Base-by-base conservation (phyloP, 176 grass and related monocot genomes). In the Cocos nucifera region DNA sequence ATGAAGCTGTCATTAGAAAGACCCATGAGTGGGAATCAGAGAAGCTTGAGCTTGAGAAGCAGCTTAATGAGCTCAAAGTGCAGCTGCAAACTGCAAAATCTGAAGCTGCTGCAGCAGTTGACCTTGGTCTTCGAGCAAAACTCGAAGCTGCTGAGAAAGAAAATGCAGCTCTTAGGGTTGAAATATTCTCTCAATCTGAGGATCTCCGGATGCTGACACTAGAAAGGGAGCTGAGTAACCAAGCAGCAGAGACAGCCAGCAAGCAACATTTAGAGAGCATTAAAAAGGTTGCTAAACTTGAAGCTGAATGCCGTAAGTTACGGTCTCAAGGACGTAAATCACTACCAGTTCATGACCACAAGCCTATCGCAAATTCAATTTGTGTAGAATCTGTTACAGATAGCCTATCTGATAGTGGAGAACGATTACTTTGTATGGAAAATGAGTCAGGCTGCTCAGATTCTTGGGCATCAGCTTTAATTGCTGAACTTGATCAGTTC, bases 241-340 rank as follows among this genome's bases (percentile, higher is more conserved):
- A 93, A 74, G 85, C 82, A 67, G 94, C 94, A 76, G 94, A 98
- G 69, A 81, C 88, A 67, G 94, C 94, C 3, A 98, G 94, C 65
- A 92, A 92, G 77, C 87, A 86, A 19, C 84, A 89, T 54, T 64
- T 98, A 64, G 94, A 98, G 58, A 84, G 82, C 48, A 83, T 86
- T 54, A 98, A 98, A 78, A 98, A 83, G 70, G 44, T 86, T 39
- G 69, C 81, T 19, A 93, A 74, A 75, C 63, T 93, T 48, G 88
- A 98, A 72, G 82, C 88, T 15, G 94, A 98, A 73, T 98, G 94
- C 53, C 73, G 80, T 59, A 80, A 61, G 30, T 67, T 98, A 58
- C 88, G 54, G 16, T 62, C 62, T 80, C 51, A 85, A 44, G 74
- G 73, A 51, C 73, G 39, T 10, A 83, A 69, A 57, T 79, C 60